A percentile compares a stretch with the other conserved stretches of the same genome.
Evolutionary conservation across 805 yeast species (phyloP).

Genomic region (Kuraishia piskuri): DNA sequence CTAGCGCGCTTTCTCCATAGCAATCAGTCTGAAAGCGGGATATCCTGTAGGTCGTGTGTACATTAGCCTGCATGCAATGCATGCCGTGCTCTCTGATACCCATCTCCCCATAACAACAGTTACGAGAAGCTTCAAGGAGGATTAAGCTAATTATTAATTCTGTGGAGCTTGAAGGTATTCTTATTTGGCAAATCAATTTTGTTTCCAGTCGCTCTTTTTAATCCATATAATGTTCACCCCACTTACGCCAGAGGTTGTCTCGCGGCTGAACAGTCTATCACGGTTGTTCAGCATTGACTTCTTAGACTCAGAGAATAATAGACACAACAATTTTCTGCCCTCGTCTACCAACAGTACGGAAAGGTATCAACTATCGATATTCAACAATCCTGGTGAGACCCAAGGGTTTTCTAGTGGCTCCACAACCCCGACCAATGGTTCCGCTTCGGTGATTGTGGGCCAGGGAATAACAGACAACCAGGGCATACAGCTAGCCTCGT

Average conservation of each 20-base stretch:
- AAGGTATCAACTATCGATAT: conserved; percentile 3
- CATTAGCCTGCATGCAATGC: too few species aligned
- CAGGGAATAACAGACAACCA: conserved; percentile 24
- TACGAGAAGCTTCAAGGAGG: too few species aligned
- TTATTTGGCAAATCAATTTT: too few species aligned
- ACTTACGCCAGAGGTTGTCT: background rate
- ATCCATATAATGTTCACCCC: background rate
- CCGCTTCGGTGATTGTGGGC: conserved; percentile 16
- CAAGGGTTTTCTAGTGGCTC: background rate
- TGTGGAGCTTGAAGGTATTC: too few species aligned
- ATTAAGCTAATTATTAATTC: too few species aligned
- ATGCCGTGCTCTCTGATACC: too few species aligned
- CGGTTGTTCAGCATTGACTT: background rate
- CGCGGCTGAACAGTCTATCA: background rate
- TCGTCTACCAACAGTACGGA: conserved; percentile 2
- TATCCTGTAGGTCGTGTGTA: background rate
- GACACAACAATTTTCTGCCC: background rate
- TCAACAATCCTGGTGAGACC: background rate
- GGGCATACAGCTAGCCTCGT: conserved; percentile 22
- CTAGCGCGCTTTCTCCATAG: too few species aligned
- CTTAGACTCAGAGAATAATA: background rate
- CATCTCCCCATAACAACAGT: too few species aligned
- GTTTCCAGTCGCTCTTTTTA: too few species aligned
- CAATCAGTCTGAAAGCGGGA: too few species aligned
- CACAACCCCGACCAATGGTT: background rate